Evolutionary conservation across 1,284 basidiomycete species (phyloP), one percentile per base, ranked within the genome.

Genomic region (Apiotrichum porosum): DNA sequence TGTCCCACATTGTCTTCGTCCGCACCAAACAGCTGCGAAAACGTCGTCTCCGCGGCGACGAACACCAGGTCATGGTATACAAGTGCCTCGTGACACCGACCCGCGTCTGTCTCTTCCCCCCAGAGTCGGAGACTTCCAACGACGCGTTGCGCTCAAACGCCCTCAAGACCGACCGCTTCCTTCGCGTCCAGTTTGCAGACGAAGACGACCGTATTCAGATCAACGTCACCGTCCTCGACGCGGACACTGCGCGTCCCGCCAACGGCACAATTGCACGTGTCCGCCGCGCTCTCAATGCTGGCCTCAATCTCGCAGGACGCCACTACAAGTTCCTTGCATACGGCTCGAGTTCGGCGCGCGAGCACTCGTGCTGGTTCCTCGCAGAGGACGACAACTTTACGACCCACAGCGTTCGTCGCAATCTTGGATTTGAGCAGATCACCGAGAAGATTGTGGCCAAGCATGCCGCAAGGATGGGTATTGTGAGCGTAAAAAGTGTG

Each of bases 171-270:
- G 58, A 62, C 30, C 56, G 56, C 9, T 63, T 66, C 35, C 47
- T 66, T 13, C 52, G 60, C 15, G 63, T 63, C 6, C 54, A 57
- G 30, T 63, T 66, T 38, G 51, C 53, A 9, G 63, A 66, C 42
- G 60, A 66, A 34, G 42, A 53, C 18, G 56, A 55, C 34, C 49
- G 50, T 4, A 35, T 65, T 2, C 37, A 58, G 51, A 48, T 61
- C 37, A 60, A 60, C 32, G 42, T 42, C 6, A 42, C 37, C 9
- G 53, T 60, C 6, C 54, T 57, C 15, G 42, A 47, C 0, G 62
- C 56, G 6, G 54, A 63, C 33, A 24, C 26, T 3, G 41, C 42
- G n/a, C 35, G 42, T 19, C 54, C 57, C 0, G 47, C 28, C 8
- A 39, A 39, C 1, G 62, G 62, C 2, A 58, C 58, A 6, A 38